Evolutionary conservation across 352 stramenopile species (phyloP), one percentile per base, ranked within the genome.

Genomic region (Pythium monospermum): DNA sequence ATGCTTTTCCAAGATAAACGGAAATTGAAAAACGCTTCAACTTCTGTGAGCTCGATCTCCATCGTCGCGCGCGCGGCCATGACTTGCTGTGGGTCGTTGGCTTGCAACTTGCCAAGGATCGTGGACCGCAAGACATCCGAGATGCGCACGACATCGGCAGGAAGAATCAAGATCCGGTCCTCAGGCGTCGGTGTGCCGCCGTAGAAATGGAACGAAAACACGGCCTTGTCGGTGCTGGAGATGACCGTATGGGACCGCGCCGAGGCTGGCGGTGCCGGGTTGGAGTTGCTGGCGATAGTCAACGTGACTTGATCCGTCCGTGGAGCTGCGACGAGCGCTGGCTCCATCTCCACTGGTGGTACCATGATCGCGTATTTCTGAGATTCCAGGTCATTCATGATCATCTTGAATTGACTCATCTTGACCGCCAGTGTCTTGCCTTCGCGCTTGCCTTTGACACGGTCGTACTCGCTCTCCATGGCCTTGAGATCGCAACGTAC

Each of bases 41-140:
- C 60, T 39, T 83, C 66, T 1, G 40, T 4, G 0, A 84, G 46
- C 25, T 84, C 66, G 1, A 39, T 8, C 33, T 80, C 70, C 41
- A 84, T 64, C 1, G 64, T 62, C 1, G 28, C 39, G 8, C 66
- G 60, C 4, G 61, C 56, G 1, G 15, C 37, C 11, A 61, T 36
- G 10, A 79, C 64, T 28, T 76, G 58, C 5, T 63, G 47, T 0
- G 57, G 18, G 21, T 84, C 66, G 22, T 79, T 84, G 3, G 56
- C 60, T 36, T 84, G 73, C 0, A 84, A 59, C 28, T 69, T 74
- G 0, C 73, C 70, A 6, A 84, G 44, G 49, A 84, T 75, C 8
- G 66, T 73, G 6, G 66, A 69, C 2, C 73, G 71, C 27, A 84
- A 26, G 5, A 68, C 33, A 40, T 84, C 73, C 2, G 73, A 68